Conservation (phyloP, 768 basidiomycete genomes). For the Omphalotus guepiniiformis region DNA sequence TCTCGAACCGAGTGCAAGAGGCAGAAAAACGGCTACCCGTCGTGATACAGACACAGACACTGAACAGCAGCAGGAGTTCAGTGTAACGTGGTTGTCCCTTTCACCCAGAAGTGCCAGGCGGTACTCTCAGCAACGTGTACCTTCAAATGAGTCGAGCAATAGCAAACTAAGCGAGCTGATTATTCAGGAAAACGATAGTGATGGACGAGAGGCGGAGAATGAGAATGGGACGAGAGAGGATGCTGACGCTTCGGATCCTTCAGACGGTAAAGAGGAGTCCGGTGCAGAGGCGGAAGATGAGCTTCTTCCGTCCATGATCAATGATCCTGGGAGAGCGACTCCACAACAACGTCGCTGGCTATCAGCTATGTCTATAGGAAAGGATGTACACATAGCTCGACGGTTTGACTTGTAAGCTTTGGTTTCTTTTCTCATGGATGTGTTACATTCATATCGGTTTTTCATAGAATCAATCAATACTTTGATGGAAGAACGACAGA, state of each 20-base stretch:
- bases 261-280: constrained; percentile 13
- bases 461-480: constrained; percentile 72
- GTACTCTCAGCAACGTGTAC: constrained; percentile 35
- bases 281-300: constrained; percentile 43
- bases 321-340: constrained; percentile 79
- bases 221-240: constrained; percentile 32
- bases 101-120: constrained; percentile 51
- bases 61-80: constrained; percentile 14
- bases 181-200: constrained; percentile 30
- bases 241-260: constrained; percentile 25
- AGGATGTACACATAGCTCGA: constrained; percentile 61
- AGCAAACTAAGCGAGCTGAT: constrained; percentile 37
- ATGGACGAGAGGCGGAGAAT: constrained; percentile 14
- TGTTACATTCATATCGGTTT: neutral
- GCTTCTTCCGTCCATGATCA: constrained; percentile 62
- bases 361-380: constrained; percentile 84
- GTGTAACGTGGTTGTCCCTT: constrained; percentile 45
- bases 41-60: constrained; percentile 10
- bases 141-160: constrained; percentile 42
- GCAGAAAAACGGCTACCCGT: constrained; percentile 2
- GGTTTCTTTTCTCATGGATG: neutral
- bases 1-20: constrained; percentile 7
- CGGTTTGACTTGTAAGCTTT: constrained; percentile 73
- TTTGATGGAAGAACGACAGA: constrained; percentile 91
- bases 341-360: constrained; percentile 79